Conservation (phyloP, 1,284 basidiomycete genomes). For the Coriolopsis trogii region DNA sequence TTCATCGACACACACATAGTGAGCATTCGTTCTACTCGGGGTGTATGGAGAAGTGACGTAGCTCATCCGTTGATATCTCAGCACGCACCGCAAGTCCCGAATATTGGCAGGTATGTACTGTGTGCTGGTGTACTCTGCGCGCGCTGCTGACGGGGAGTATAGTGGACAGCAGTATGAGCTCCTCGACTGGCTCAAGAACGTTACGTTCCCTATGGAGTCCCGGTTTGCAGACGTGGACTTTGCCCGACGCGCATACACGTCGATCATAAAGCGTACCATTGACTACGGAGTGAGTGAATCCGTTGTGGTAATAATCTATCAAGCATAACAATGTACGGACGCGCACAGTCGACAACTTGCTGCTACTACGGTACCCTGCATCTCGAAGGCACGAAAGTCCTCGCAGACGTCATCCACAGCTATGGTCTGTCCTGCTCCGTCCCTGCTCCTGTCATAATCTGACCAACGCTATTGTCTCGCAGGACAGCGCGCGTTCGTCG, state of each 20-base stretch:
- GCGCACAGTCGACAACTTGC: conserved; percentile 92
- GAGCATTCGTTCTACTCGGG: conserved; percentile 25
- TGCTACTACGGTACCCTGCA: conserved; percentile 93
- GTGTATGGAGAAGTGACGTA: no score
- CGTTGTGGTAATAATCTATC: no score
- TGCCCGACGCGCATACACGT: conserved; percentile 71
- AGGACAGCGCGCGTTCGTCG: conserved; percentile 90
- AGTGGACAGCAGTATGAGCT: conserved; percentile 83
- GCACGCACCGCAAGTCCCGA: conserved; percentile 90
- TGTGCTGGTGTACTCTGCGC: no score
- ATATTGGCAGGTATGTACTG: conserved; percentile 69
- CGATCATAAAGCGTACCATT: conserved; percentile 78
- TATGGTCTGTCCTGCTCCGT: conserved; percentile 48
- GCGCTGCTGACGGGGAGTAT: no score
- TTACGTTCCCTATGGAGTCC: conserved; percentile 92
- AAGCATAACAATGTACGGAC: no score
- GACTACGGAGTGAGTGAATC: conserved; percentile 78
- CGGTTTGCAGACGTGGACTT: conserved; percentile 76
- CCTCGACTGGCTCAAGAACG: conserved; percentile 87
- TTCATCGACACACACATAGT: conserved; percentile 92
- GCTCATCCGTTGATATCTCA: no score
- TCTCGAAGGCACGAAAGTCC: conserved; percentile 76
- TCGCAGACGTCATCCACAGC: conserved; percentile 76
- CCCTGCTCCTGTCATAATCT: no score
- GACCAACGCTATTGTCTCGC: conserved; percentile 4